These are phyloP conservation scores for Herpetomonas samuelpessoai DNA, from an alignment of 208 protist genomes.

Conservation along the genomic window DNA sequence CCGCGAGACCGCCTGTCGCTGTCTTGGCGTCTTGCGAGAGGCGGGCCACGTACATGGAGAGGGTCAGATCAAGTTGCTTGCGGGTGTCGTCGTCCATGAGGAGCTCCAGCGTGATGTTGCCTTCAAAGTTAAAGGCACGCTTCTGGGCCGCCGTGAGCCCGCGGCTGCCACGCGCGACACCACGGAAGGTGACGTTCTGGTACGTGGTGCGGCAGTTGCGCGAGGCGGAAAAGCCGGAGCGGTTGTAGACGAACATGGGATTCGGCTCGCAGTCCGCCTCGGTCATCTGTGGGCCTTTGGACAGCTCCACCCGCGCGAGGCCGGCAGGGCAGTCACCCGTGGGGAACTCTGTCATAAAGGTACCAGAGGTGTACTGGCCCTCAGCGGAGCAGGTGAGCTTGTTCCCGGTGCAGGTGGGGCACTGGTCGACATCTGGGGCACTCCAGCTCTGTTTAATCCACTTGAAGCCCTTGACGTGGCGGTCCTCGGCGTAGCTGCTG, in stretches of 20 bases:
- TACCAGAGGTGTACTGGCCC: slow-evolving; percentile 19
- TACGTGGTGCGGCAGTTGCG: slow-evolving; percentile 48
- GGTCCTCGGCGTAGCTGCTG: slow-evolving; percentile 59
- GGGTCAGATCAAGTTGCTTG: slow-evolving; percentile 34
- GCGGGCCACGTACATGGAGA: slow-evolving; percentile 69
- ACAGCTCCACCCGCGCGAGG: slow-evolving; percentile 45
- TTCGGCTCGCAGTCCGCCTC: slow-evolving; percentile 33
- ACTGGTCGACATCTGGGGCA: slow-evolving; percentile 39
- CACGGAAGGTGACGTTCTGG: slow-evolving; percentile 84
- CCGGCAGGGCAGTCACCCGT: slow-evolving; percentile 54
- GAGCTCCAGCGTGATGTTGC: slow-evolving; percentile 51
- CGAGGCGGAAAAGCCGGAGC: slow-evolving; percentile 65
- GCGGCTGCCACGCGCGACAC: slow-evolving; percentile 60
- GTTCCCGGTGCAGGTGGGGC: slow-evolving; percentile 68
- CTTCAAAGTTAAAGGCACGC: slow-evolving; percentile 61
- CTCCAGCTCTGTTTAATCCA: slow-evolving; percentile 67
- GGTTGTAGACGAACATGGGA: slow-evolving; percentile 62
- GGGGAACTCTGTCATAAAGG: slow-evolving; percentile 62
- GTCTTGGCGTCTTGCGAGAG: slow-evolving; percentile 46
- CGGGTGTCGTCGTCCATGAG: slow-evolving; percentile 55
- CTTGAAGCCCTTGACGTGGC: slow-evolving; percentile 76
- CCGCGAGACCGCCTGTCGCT: slow-evolving; percentile 36
- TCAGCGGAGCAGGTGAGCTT: slow-evolving; percentile 41
- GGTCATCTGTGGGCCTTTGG: slow-evolving; percentile 65
- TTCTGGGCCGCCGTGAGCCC: slow-evolving; percentile 29